Conservation (phyloP, 2,329 filamentous ascomycete genomes). For the Dendrostoma leiphaemia region DNA sequence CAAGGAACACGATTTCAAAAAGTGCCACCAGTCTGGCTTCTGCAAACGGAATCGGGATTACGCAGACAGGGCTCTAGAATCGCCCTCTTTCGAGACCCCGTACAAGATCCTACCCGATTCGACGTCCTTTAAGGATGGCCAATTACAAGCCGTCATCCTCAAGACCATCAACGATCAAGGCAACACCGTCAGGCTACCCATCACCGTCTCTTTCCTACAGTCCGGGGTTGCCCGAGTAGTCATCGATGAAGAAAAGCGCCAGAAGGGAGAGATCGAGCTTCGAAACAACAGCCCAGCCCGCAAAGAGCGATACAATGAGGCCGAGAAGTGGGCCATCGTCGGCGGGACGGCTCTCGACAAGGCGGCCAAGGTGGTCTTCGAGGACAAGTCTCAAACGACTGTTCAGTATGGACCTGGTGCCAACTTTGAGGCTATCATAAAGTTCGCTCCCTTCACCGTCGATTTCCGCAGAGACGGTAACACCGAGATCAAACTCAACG, state of each 20-base stretch:
- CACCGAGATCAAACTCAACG: constrained; percentile 84
- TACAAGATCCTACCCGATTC: constrained; percentile 74
- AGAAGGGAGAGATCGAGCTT: constrained; percentile 84
- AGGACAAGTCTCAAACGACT: constrained; percentile 66
- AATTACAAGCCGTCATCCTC: constrained; percentile 75
- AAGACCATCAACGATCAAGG: constrained; percentile 69
- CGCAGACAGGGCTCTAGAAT: constrained; percentile 72
- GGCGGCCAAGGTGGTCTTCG: constrained; percentile 64
- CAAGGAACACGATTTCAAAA: constrained; percentile 97
- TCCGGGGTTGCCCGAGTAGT: constrained; percentile 85
- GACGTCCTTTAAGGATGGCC: constrained; percentile 73
- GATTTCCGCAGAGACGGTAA: constrained; percentile 83
- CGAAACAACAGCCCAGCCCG: constrained; percentile 79
- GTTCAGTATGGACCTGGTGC: constrained; percentile 76
- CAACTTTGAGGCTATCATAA: constrained; percentile 79
- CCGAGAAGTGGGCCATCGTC: constrained; percentile 80
- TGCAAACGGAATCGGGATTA: constrained; percentile 92
- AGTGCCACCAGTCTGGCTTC: constrained; percentile 92
- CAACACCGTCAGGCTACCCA: constrained; percentile 73
- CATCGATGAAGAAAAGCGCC: constrained; percentile 86
- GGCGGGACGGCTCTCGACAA: constrained; percentile 74
- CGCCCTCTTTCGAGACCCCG: constrained; percentile 72
- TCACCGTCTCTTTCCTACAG: constrained; percentile 85
- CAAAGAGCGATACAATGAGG: constrained; percentile 95
- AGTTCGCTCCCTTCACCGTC: constrained; percentile 77